Evolutionary conservation across 2,329 filamentous ascomycete genomes (phyloP).

Genomic region (Colletotrichum kahawae): DNA sequence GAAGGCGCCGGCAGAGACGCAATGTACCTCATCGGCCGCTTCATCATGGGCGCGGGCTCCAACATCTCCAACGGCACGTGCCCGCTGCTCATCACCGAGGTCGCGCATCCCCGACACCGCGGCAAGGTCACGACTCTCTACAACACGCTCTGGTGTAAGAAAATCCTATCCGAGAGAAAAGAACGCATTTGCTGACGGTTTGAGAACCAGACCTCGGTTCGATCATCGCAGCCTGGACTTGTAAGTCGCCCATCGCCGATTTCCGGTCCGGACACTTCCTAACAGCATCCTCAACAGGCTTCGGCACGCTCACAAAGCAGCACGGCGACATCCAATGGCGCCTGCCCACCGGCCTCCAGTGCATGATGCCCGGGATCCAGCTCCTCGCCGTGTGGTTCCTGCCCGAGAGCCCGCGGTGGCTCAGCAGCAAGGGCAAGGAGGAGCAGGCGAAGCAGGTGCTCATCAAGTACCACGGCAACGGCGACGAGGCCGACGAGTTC

Average conservation of each 20-base stretch:
- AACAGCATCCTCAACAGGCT: slow-evolving; percentile 16
- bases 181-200: fast-evolving
- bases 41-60: slow-evolving; percentile 59
- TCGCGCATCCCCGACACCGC: slow-evolving; percentile 55
- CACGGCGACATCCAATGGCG: slow-evolving; percentile 50
- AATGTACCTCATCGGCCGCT: slow-evolving; percentile 54
- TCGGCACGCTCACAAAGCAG: slow-evolving; percentile 45
- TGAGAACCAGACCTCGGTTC: slow-evolving; percentile 26
- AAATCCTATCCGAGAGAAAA: fast-evolving
- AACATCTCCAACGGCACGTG: slow-evolving; percentile 50
- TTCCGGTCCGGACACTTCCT: neutral
- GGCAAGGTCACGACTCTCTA: slow-evolving; percentile 53
- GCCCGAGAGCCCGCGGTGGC: slow-evolving; percentile 65
- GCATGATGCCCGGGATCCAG: slow-evolving; percentile 48
- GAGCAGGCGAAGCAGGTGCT: slow-evolving; percentile 57
- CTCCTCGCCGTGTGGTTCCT: slow-evolving; percentile 47
- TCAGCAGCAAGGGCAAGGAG: slow-evolving; percentile 54
- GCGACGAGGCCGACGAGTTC: slow-evolving; percentile 17
- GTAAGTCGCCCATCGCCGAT: slow-evolving; percentile 3
- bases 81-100: slow-evolving; percentile 52
- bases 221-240: slow-evolving; percentile 50
- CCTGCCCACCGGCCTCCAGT: slow-evolving; percentile 45
- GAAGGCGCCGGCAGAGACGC: slow-evolving; percentile 26
- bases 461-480: slow-evolving; percentile 35
- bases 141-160: slow-evolving; percentile 49